Evolutionary conservation across 208 protist species (phyloP).

Genomic region (Trichomonas vaginalis): DNA sequence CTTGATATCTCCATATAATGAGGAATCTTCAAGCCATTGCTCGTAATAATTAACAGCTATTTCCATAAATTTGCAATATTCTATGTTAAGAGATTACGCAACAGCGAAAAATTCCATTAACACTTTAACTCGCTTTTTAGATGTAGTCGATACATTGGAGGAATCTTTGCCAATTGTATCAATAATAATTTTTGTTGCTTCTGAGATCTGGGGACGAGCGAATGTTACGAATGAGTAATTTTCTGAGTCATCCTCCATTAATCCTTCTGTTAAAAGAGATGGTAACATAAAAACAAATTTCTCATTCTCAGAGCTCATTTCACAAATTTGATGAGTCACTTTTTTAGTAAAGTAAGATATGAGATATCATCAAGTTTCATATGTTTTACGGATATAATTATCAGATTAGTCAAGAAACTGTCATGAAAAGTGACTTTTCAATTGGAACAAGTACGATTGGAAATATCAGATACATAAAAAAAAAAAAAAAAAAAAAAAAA

Average conservation of each 20-base stretch:
- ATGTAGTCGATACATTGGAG: background rate
- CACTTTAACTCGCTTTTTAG: background rate
- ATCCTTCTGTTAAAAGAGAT: background rate
- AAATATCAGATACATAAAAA: too few species aligned
- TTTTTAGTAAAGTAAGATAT: too few species aligned
- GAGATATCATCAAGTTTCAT: too few species aligned
- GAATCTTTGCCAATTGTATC: background rate
- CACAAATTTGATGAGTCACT: too few species aligned
- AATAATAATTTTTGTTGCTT: background rate
- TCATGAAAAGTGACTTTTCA: too few species aligned
- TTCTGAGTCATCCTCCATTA: background rate
- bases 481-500: too few species aligned
- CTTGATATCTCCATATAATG: background rate
- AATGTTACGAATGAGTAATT: background rate
- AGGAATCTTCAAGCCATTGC: background rate
- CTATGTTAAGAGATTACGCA: background rate
- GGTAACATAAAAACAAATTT: background rate
- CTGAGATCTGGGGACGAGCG: background rate
- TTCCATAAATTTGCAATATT: background rate
- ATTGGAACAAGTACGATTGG: too few species aligned
- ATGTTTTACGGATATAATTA: too few species aligned
- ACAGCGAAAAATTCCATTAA: constrained; percentile 7
- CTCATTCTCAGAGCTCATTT: background rate
- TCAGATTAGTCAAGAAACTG: too few species aligned
- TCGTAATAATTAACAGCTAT: background rate